phyloP scores from a whole-genome alignment of 2,329 filamentous ascomycete genomes.

The Cercospora sp. region DNA sequence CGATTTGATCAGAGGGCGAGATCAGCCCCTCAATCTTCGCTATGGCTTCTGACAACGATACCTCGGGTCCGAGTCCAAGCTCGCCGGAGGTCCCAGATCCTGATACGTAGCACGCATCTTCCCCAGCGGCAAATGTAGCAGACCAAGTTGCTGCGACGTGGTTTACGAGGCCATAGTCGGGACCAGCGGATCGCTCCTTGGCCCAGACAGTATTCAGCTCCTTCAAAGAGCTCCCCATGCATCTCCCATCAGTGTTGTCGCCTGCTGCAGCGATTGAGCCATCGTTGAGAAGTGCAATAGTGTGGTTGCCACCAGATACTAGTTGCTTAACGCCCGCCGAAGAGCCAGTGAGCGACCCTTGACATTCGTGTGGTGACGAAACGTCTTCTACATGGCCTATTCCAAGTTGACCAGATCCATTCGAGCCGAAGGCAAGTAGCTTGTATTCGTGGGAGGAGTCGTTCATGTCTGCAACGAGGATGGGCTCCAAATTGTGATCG shows the following conservation, averaged over 20 bases:
- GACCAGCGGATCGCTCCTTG: background rate
- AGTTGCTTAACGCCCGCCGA: slow-evolving; percentile 38
- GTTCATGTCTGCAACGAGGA: background rate
- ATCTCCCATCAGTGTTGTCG: slow-evolving; percentile 53
- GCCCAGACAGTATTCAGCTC: background rate
- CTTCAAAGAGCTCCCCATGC: slow-evolving; percentile 23
- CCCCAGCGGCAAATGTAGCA: slow-evolving; percentile 62
- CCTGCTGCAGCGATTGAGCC: slow-evolving; percentile 68
- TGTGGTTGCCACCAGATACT: slow-evolving; percentile 81
- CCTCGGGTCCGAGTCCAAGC: slow-evolving; percentile 59
- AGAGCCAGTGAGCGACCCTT: background rate
- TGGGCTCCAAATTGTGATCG: background rate
- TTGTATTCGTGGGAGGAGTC: background rate
- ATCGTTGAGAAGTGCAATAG: slow-evolving; percentile 64
- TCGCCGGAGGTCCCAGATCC: slow-evolving; percentile 72
- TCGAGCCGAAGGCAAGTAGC: slow-evolving; percentile 49
- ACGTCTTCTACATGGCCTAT: slow-evolving; percentile 47
- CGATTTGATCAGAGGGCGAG: slow-evolving; percentile 57
- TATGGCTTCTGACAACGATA: slow-evolving; percentile 38
- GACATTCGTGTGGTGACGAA: slow-evolving; percentile 32
- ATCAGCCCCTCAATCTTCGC: slow-evolving; percentile 63
- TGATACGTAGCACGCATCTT: slow-evolving; percentile 57
- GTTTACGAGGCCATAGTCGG: background rate
- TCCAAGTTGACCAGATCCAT: slow-evolving; percentile 55
- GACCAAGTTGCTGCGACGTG: slow-evolving; percentile 72